phyloP scores from a whole-genome alignment of 257 asterid species.

The Vinca minor region DNA sequence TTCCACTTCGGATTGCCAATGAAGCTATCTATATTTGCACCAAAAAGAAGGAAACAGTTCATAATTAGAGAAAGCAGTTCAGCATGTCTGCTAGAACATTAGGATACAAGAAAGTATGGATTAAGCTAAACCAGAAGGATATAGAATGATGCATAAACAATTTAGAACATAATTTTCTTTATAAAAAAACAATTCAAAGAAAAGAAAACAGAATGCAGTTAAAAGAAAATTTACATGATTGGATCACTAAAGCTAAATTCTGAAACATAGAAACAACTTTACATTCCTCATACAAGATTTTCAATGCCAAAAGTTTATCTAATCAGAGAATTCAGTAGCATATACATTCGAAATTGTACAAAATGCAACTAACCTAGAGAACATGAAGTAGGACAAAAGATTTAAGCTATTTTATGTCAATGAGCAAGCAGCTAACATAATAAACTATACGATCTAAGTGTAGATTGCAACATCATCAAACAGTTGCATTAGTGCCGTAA shows the following conservation, averaged over 20 bases:
- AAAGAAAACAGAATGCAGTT: neutral
- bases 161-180: neutral
- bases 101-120: neutral
- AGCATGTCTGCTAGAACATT: neutral
- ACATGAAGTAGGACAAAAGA: too few species aligned
- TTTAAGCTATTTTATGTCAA: neutral
- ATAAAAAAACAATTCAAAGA: too few species aligned
- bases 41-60: constrained; percentile 4
- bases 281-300: too few species aligned
- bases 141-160: neutral
- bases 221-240: too few species aligned
- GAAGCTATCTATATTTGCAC: constrained; percentile 58
- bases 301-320: too few species aligned
- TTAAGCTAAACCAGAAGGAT: neutral
- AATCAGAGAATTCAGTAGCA: too few species aligned
- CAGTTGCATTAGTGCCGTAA: neutral
- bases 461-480: neutral
- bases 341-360: too few species aligned
- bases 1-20: constrained; percentile 74
- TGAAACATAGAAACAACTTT: too few species aligned
- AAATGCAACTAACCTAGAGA: too few species aligned
- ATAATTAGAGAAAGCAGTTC: constrained; percentile 2
- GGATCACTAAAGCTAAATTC: too few species aligned
- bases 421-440: neutral
- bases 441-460: neutral